Evolutionary conservation across 2,329 filamentous ascomycete species (phyloP).

Genomic region (Venturia aucupariae): DNA sequence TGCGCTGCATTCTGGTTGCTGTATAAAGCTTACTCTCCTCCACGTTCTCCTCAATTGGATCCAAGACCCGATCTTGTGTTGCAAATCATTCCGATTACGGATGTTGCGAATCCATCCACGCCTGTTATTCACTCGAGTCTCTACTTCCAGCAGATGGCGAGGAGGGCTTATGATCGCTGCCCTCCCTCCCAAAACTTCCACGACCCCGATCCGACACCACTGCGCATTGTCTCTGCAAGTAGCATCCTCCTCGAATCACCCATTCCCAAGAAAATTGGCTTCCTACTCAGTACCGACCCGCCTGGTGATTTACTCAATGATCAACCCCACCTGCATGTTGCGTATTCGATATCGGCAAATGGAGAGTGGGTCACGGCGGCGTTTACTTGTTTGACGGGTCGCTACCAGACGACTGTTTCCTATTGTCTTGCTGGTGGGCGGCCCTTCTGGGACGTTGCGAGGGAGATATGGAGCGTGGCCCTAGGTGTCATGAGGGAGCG

Average conservation of each 20-base stretch:
- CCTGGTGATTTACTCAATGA: slow-evolving; percentile 67
- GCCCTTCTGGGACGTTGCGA: slow-evolving; percentile 56
- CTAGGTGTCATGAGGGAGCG: slow-evolving; percentile 60
- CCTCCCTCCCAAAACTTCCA: slow-evolving; percentile 32
- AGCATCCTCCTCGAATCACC: slow-evolving; percentile 64
- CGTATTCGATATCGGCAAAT: slow-evolving; percentile 59
- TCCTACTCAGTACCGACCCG: slow-evolving; percentile 58
- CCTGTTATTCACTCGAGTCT: slow-evolving; percentile 53
- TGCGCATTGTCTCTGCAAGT: slow-evolving; percentile 50
- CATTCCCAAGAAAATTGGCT: slow-evolving; percentile 60
- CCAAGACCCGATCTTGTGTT: slow-evolving; percentile 54
- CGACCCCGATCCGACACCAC: slow-evolving; percentile 38
- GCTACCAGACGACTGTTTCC: slow-evolving; percentile 61
- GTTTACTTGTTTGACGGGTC: slow-evolving; percentile 72
- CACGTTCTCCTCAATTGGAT: slow-evolving; percentile 20
- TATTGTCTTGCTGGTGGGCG: slow-evolving; percentile 59
- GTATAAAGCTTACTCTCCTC: slow-evolving; percentile 53
- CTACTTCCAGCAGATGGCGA: slow-evolving; percentile 54
- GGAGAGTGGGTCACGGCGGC: slow-evolving; percentile 71
- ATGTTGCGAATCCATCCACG: slow-evolving; percentile 54
- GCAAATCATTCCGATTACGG: slow-evolving; percentile 61
- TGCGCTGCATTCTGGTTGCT: slow-evolving; percentile 67
- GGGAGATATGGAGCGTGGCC: slow-evolving; percentile 72
- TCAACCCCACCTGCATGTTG: slow-evolving; percentile 71
- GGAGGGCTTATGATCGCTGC: slow-evolving; percentile 73